A percentile compares a stretch with the other conserved stretches of the same genome.
Conservation (phyloP, 164 flowering plant genomes). For the Vitis cinerea region DNA sequence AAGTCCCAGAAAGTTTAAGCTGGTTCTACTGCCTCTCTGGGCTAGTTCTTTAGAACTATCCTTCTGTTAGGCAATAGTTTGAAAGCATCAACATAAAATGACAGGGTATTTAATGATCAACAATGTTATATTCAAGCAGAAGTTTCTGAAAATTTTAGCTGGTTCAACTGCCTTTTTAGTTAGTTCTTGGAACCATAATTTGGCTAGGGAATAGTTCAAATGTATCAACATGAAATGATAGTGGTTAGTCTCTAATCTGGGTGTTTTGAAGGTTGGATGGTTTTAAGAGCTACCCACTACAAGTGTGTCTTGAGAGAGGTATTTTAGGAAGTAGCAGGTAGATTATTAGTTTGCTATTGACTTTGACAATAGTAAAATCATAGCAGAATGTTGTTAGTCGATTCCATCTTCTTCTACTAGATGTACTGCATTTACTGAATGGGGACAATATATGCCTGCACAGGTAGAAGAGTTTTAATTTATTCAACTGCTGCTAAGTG, state of each 20-base stretch:
- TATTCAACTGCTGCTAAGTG: background rate
- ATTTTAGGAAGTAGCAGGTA: no score
- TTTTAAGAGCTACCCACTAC: background rate
- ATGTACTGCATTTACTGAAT: background rate
- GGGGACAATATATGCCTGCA: background rate
- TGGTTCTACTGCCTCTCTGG: background rate
- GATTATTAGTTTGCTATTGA: no score
- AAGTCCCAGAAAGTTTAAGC: background rate
- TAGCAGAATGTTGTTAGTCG: no score
- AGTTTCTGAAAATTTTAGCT: no score
- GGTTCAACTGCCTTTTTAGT: no score
- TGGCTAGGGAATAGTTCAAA: no score
- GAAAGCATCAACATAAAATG: background rate
- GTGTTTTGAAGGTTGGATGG: background rate
- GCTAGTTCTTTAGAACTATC: background rate
- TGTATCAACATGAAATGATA: background rate
- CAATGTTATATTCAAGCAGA: no score
- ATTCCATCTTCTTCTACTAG: no score
- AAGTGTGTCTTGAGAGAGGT: background rate
- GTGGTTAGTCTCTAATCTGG: background rate
- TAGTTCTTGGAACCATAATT: no score
- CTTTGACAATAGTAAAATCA: no score
- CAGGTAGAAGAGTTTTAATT: no score
- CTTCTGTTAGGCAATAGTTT: background rate
- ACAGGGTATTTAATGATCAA: no score